A percentile compares a stretch with the other conserved stretches of the same genome.
These are phyloP conservation scores for Coniochaeta hoffmannii DNA, from an alignment of 2,329 filamentous ascomycete species.

Conservation along the genomic window DNA sequence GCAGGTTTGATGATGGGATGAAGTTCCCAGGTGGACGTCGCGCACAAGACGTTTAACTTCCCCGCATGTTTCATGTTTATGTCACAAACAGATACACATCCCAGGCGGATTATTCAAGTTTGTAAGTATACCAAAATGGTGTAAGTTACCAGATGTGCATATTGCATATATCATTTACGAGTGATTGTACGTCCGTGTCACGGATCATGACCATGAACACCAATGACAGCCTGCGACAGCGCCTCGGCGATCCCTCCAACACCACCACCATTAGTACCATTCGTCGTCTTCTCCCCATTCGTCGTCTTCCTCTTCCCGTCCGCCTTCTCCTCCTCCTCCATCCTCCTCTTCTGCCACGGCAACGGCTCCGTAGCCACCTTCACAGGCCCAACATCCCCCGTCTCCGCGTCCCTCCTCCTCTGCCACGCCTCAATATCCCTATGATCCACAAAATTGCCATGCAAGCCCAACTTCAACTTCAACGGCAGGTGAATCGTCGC, in stretches of 20 bases:
- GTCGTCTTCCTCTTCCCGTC: constrained; percentile 21
- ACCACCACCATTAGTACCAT: not conserved
- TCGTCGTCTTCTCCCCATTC: not conserved
- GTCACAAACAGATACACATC: no score
- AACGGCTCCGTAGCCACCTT: constrained; percentile 26
- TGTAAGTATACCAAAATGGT: no score
- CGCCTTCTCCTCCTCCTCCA: constrained; percentile 1
- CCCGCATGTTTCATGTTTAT: not conserved
- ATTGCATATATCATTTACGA: not conserved
- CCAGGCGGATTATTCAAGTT: no score
- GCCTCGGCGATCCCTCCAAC: not conserved
- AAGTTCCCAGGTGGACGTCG: not conserved
- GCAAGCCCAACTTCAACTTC: constrained; percentile 31
- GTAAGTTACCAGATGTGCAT: not conserved
- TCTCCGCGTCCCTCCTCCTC: constrained; percentile 20
- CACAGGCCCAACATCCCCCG: constrained; percentile 30
- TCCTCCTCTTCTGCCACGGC: constrained; percentile 26
- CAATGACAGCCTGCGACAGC: not conserved
- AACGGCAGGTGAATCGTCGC: constrained; percentile 32
- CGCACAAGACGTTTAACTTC: not conserved
- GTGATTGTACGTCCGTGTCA: not conserved
- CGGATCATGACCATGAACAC: not conserved
- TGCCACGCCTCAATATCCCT: constrained; percentile 35
- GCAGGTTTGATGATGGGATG: not conserved
- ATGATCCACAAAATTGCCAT: constrained; percentile 35